Conservation (phyloP, 192 early-diverging fungal species). For the Coemansia sp. region DNA sequence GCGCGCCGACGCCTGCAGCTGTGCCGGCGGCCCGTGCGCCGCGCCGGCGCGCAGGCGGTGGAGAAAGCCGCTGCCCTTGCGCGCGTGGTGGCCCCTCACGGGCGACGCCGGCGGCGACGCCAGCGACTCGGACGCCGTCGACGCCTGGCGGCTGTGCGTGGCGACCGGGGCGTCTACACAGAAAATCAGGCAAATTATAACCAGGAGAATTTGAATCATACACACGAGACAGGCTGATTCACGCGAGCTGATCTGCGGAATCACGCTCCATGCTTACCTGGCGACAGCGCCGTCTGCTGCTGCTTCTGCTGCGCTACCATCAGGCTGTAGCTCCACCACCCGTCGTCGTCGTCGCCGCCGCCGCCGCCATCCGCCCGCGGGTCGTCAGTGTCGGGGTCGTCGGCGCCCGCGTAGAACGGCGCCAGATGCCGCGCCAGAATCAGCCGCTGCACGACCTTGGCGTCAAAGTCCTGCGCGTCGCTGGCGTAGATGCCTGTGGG, state of each 20-base stretch:
- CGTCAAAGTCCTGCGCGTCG: constrained; percentile 74
- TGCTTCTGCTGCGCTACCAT: constrained; percentile 40
- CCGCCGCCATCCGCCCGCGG: neutral
- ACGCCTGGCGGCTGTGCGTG: constrained; percentile 9
- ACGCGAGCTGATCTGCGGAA: too few species aligned
- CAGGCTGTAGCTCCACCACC: constrained; percentile 53
- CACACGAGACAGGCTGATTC: too few species aligned
- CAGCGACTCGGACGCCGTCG: neutral
- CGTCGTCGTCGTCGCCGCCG: constrained; percentile 19
- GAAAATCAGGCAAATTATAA: too few species aligned
- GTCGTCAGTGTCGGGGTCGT: constrained; percentile 56
- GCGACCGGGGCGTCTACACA: neutral
- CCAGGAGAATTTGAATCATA: too few species aligned
- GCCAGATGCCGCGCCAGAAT: constrained; percentile 71
- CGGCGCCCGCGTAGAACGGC: constrained; percentile 83
- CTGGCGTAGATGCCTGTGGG: constrained; percentile 67
- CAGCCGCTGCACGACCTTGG: constrained; percentile 62
- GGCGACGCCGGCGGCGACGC: neutral
- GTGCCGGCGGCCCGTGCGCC: too few species aligned
- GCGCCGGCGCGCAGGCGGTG: constrained; percentile 17
- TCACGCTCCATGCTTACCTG: constrained; percentile 9
- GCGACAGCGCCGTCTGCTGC: constrained; percentile 5
- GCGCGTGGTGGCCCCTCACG: constrained; percentile 13
- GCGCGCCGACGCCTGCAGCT: neutral
- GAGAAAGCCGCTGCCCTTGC: constrained; percentile 46